phyloP scores from a whole-genome alignment of 1,284 basidiomycete genomes.

The Naganishia albida region DNA sequence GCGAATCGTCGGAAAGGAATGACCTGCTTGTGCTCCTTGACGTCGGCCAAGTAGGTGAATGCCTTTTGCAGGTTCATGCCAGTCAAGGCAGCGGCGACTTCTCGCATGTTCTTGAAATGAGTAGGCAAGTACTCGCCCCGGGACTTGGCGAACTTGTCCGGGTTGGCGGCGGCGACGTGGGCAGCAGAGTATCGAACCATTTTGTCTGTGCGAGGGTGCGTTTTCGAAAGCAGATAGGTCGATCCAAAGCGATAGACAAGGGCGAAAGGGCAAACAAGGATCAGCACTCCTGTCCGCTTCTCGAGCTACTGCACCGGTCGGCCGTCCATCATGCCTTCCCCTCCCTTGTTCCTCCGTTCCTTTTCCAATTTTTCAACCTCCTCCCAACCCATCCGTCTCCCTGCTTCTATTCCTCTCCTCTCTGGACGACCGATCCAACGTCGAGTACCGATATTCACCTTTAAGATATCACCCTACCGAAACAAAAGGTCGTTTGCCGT shows the following conservation, averaged over 20 bases:
- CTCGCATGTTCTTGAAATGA: conserved; percentile 99
- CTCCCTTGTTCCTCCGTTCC: neutral
- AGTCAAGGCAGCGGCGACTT: conserved; percentile 81
- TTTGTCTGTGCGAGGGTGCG: conserved; percentile 19
- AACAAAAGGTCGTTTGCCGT: conserved; percentile 25
- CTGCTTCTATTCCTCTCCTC: neutral
- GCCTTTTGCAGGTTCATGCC: conserved; percentile 96
- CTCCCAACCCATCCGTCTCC: neutral
- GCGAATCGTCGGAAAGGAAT: conserved; percentile 97
- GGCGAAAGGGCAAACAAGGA: neutral
- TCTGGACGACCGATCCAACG: conserved; percentile 10
- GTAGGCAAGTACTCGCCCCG: conserved; percentile 97
- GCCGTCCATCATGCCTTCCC: conserved; percentile 1
- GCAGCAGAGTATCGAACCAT: conserved; percentile 88
- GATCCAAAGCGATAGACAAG: neutral
- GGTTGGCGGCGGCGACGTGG: conserved; percentile 73
- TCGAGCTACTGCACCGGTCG: conserved; percentile 1
- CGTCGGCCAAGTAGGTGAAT: conserved; percentile 90
- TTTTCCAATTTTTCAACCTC: neutral
- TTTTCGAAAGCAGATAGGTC: neutral
- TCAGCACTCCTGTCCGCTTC: conserved; percentile 19
- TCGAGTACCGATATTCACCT: conserved; percentile 24
- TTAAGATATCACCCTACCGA: conserved; percentile 30
- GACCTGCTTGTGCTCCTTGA: conserved; percentile 93
- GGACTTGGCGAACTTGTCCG: conserved; percentile 90